These are phyloP conservation scores for Oryza coarctata DNA, from an alignment of 176 grass and related monocot genomes.

Conservation along the genomic window DNA sequence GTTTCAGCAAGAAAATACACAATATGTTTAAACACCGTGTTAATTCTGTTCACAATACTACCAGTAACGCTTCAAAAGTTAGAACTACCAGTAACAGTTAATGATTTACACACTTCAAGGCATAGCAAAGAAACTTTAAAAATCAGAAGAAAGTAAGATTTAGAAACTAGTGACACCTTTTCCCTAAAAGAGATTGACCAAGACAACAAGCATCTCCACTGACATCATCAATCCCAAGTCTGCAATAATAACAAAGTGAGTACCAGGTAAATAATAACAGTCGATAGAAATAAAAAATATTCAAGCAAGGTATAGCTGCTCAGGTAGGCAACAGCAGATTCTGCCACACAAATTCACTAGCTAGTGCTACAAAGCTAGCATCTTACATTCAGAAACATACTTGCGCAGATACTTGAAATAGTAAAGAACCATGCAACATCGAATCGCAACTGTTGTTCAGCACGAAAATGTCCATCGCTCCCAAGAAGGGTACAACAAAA, in stretches of 20 bases:
- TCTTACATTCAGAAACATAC: background rate
- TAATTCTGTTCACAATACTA: background rate
- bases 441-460: background rate
- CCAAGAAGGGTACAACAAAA: background rate
- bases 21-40: background rate
- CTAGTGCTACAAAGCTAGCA: background rate
- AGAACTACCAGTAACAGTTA: background rate
- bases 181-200: slow-evolving; percentile 45
- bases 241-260: slow-evolving; percentile 20
- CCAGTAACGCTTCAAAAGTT: background rate
- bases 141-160: background rate
- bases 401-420: background rate
- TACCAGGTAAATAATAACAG: background rate
- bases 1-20: background rate
- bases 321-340: background rate
- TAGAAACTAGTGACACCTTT: slow-evolving; percentile 38
- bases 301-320: background rate
- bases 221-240: slow-evolving; percentile 38
- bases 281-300: background rate
- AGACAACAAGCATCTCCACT: slow-evolving; percentile 38
- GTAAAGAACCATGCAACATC: background rate
- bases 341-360: background rate
- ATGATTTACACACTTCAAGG: background rate
- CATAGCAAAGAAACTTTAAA: slow-evolving; percentile 13
- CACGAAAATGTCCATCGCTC: background rate